Evolutionary conservation across 805 yeast genomes (phyloP).

Genomic region (Wickerhamiella dianesei): DNA sequence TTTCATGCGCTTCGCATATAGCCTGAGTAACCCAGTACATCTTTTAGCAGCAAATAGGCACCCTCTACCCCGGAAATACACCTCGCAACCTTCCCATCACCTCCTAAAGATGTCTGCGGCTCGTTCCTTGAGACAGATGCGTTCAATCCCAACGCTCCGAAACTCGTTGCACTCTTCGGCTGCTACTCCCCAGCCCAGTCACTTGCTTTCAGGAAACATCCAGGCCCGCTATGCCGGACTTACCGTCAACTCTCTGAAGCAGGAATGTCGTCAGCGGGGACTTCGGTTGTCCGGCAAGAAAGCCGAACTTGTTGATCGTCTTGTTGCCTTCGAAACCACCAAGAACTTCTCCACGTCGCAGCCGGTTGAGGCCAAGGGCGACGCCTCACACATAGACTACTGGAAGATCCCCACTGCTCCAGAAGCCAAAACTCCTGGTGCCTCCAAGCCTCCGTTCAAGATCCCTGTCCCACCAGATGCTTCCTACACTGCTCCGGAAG

Average conservation of each 20-base stretch:
- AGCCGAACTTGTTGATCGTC: constrained; percentile 36
- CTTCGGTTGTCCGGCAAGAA: constrained; percentile 50
- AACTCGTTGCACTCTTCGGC: constrained; percentile 18
- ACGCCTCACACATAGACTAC: constrained; percentile 23
- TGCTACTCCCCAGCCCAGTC: constrained; percentile 24
- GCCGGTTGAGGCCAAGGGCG: background rate
- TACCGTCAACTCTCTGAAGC: constrained; percentile 42
- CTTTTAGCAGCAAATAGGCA: no score
- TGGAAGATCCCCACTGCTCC: constrained; percentile 21
- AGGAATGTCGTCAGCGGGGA: constrained; percentile 48
- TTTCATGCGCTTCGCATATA: background rate
- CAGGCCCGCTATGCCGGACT: constrained; percentile 26
- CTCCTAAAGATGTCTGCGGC: constrained; percentile 6
- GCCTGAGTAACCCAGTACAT: no score
- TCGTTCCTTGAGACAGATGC: constrained; percentile 16
- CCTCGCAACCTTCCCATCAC: background rate
- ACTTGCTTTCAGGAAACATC: constrained; percentile 17
- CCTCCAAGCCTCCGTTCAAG: constrained; percentile 13
- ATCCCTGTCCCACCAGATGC: constrained; percentile 24
- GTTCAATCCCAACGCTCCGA: constrained; percentile 19
- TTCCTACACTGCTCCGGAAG: constrained; percentile 8
- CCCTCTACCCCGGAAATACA: background rate
- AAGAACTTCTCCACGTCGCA: constrained; percentile 11
- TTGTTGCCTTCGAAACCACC: constrained; percentile 18
- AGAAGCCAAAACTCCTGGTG: background rate